Evolutionary conservation across 345 rosid genomes (phyloP).

Genomic region (Mallotus nudiflorus): DNA sequence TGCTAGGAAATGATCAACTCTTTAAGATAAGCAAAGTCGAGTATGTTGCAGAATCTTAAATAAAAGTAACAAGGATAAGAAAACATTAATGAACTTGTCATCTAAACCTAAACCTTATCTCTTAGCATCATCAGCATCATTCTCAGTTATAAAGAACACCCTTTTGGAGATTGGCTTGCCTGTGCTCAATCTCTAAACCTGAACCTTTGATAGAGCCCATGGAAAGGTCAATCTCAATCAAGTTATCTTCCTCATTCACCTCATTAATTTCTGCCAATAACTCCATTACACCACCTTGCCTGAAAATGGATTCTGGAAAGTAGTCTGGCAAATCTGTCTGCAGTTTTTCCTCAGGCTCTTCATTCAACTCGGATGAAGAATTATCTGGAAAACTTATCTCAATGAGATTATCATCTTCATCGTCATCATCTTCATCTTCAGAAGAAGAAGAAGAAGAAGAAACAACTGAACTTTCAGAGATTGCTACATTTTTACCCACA

Average conservation of each 20-base stretch:
- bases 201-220: conserved; percentile 65
- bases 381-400: conserved; percentile 54
- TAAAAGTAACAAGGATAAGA: background rate
- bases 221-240: conserved; percentile 81
- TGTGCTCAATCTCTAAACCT: conserved; percentile 31
- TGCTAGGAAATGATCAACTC: background rate
- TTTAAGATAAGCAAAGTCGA: background rate
- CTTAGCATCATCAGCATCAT: conserved; percentile 16
- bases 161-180: background rate
- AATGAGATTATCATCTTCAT: conserved; percentile 57
- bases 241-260: conserved; percentile 61
- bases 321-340: conserved; percentile 21
- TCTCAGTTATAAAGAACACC: conserved; percentile 1
- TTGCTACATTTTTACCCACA: conserved; percentile 19
- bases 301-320: conserved; percentile 33
- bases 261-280: conserved; percentile 48
- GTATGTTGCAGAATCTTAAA: background rate
- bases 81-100: background rate
- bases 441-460: too few species aligned
- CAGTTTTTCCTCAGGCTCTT: conserved; percentile 27
- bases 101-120: conserved; percentile 5
- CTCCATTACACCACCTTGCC: conserved; percentile 44
- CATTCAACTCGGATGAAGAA: conserved; percentile 23
- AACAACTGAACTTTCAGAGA: conserved; percentile 27
- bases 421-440: conserved; percentile 36